Evolutionary conservation across 257 asterid species (phyloP).

Genomic region (Ballota nigra): DNA sequence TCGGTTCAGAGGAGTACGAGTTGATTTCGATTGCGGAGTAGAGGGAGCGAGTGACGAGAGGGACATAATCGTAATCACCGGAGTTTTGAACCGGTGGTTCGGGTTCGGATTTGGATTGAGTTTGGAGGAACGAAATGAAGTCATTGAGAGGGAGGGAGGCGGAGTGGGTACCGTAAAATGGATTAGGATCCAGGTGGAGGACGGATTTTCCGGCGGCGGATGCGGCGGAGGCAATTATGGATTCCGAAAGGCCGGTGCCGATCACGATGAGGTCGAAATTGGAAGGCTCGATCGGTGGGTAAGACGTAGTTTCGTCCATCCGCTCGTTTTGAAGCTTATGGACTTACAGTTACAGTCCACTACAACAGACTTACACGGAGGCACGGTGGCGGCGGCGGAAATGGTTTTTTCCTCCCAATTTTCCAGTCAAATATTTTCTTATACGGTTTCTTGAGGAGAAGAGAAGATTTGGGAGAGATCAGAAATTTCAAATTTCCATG

Average conservation of each 20-base stretch:
- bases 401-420: neutral
- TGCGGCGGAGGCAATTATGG: slow-evolving; percentile 77
- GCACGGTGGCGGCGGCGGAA: neutral
- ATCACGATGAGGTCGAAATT: slow-evolving; percentile 76
- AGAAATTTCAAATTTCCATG: no score
- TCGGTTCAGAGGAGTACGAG: slow-evolving; percentile 47
- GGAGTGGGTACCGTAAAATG: slow-evolving; percentile 67
- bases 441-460: no score
- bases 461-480: no score
- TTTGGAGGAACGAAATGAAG: slow-evolving; percentile 48
- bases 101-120: slow-evolving; percentile 38
- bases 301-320: slow-evolving; percentile 58
- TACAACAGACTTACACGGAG: neutral
- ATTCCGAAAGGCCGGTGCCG: slow-evolving; percentile 87
- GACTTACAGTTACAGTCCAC: neutral
- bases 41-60: slow-evolving; percentile 44
- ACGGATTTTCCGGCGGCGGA: slow-evolving; percentile 76
- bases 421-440: neutral
- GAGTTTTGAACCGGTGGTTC: slow-evolving; percentile 31
- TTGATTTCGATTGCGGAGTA: slow-evolving; percentile 57
- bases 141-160: slow-evolving; percentile 69
- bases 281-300: slow-evolving; percentile 71
- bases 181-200: slow-evolving; percentile 79
- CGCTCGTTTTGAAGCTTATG: neutral
- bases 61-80: slow-evolving; percentile 19